phyloP scores from a whole-genome alignment of 192 early-diverging fungal species.

The Gigaspora rosea region DNA sequence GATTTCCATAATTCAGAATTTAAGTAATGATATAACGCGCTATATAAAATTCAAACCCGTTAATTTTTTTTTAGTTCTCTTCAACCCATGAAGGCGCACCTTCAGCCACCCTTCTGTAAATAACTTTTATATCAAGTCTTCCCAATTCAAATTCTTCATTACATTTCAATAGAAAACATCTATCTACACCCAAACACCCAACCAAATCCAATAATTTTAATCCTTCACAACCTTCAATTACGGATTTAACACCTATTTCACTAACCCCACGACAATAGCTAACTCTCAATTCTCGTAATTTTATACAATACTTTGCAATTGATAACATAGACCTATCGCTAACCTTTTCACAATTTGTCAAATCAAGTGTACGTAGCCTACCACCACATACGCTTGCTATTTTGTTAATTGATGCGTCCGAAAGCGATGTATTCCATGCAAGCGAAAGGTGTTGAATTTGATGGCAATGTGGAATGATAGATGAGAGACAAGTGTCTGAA shows the following conservation, averaged over 20 bases:
- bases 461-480: constrained; percentile 30
- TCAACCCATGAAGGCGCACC: constrained; percentile 8
- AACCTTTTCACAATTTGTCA: constrained; percentile 35
- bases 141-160: constrained; percentile 22
- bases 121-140: constrained; percentile 2
- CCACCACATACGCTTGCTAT: constrained; percentile 9
- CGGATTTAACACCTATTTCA: constrained; percentile 20
- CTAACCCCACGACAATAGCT: constrained; percentile 34
- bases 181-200: constrained; percentile 24
- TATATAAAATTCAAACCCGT: too few relatives aligned
- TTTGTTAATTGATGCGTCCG: constrained; percentile 24
- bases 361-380: constrained; percentile 24
- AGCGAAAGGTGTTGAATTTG: constrained; percentile 24
- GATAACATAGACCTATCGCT: constrained; percentile 21
- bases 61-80: neutral
- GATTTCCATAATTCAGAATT: too few relatives aligned
- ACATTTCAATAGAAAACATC: constrained; percentile 22
- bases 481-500: constrained; percentile 25
- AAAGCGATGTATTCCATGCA: constrained; percentile 32
- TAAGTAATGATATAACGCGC: too few relatives aligned
- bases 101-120: constrained; percentile 12
- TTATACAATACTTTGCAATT: constrained; percentile 26
- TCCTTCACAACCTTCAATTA: constrained; percentile 24
- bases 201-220: constrained; percentile 28
- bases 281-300: constrained; percentile 27